Conservation (phyloP, 2,329 filamentous ascomycete species). For the Fusarium neocosmosporiellum region DNA sequence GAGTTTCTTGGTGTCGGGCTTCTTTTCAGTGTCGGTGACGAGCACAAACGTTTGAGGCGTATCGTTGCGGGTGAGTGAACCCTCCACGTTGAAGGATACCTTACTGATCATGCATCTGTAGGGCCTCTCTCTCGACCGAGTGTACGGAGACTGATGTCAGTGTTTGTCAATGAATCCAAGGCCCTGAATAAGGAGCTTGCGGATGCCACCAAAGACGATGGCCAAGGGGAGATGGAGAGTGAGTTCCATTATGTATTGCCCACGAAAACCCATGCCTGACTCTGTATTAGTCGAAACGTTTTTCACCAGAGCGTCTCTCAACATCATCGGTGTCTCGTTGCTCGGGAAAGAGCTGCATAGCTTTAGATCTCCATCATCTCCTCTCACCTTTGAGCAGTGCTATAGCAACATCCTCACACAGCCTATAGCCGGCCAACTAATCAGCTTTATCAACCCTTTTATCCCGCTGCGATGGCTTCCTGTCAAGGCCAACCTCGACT, state of each 20-base stretch:
- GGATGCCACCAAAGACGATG: background rate
- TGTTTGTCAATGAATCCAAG: background rate
- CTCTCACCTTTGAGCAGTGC: conserved; percentile 22
- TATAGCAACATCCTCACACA: conserved; percentile 15
- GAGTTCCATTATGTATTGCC: background rate
- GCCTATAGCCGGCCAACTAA: conserved; percentile 9
- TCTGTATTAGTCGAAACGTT: background rate
- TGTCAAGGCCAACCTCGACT: conserved; percentile 14
- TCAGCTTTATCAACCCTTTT: conserved; percentile 25
- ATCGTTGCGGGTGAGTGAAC: background rate
- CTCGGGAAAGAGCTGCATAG: conserved; percentile 8
- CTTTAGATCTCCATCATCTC: conserved; percentile 9
- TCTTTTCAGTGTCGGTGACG: conserved; percentile 18
- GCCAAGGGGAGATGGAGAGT: background rate
- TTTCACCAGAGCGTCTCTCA: conserved; percentile 14
- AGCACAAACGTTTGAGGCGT: conserved; percentile 25
- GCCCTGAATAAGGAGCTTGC: background rate
- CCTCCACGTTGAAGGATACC: rapidly evolving
- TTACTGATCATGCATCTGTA: background rate
- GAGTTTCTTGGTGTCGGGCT: conserved; percentile 22
- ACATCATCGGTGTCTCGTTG: conserved; percentile 13
- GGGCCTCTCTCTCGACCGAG: conserved; percentile 16
- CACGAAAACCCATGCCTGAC: background rate
- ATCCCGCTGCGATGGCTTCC: conserved; percentile 20
- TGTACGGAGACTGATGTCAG: conserved; percentile 7